Evolutionary conservation across 257 asterid genomes (phyloP).

Genomic region (Solanum virginianum): DNA sequence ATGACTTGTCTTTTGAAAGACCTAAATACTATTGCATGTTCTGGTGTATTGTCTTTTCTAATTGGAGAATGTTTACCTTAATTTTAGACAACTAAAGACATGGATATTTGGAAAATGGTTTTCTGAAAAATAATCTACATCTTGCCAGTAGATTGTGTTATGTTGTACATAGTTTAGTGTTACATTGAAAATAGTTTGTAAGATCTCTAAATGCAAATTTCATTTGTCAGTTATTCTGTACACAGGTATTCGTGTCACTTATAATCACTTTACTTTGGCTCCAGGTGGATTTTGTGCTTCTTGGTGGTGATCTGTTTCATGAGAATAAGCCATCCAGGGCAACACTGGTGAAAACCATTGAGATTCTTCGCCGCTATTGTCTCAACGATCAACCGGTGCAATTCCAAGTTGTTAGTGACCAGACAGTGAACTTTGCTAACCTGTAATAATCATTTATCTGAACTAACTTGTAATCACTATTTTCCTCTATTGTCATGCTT

Average conservation of each 20-base stretch:
- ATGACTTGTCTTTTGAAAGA: background rate
- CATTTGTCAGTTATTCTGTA: background rate
- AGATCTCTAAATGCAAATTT: background rate
- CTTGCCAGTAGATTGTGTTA: background rate
- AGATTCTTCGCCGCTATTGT: slow-evolving; percentile 87
- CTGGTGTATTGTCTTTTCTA: background rate
- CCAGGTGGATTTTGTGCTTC: slow-evolving; percentile 89
- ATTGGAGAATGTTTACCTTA: background rate
- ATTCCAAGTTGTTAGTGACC: slow-evolving; percentile 98
- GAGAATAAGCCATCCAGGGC: slow-evolving; percentile 98
- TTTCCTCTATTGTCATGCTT: background rate
- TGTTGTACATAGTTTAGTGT: background rate
- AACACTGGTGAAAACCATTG: slow-evolving; percentile 85
- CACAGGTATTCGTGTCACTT: background rate
- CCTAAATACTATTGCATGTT: background rate
- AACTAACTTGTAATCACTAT: slow-evolving; percentile 10
- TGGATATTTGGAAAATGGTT: background rate
- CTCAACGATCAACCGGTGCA: slow-evolving; percentile 75
- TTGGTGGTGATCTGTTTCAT: slow-evolving; percentile 95
- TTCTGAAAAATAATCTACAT: background rate
- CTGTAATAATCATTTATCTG: slow-evolving; percentile 35
- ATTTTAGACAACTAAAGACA: background rate
- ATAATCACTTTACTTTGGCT: background rate
- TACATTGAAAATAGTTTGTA: background rate
- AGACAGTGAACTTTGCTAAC: slow-evolving; percentile 89